Evolutionary conservation across 2,329 filamentous ascomycete species (phyloP).

Genomic region (Fusarium neocosmosporiellum): DNA sequence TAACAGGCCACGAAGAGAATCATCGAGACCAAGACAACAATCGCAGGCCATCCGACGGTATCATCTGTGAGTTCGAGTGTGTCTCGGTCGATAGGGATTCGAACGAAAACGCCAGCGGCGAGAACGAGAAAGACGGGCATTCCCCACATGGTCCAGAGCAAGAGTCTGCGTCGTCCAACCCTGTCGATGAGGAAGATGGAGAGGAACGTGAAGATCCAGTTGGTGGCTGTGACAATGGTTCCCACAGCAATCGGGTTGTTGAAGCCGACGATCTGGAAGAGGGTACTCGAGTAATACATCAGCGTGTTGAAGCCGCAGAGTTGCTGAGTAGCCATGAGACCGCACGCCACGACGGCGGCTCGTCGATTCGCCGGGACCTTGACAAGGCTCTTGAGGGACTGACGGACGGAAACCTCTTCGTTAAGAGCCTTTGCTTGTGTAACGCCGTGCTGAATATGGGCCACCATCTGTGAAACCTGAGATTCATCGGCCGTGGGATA

Average conservation of each 20-base stretch:
- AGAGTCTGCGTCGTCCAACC: constrained; percentile 21
- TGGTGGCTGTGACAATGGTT: constrained; percentile 43
- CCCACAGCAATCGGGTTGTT: constrained; percentile 56
- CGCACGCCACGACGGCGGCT: constrained; percentile 55
- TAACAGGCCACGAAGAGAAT: constrained; percentile 41
- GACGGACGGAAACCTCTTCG: constrained; percentile 29
- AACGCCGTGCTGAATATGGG: constrained; percentile 21
- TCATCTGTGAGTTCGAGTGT: constrained; percentile 21
- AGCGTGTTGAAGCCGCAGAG: constrained; percentile 39
- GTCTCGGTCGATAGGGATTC: constrained; percentile 23
- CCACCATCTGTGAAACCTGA: constrained; percentile 45
- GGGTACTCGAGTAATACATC: constrained; percentile 38
- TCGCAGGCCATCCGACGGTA: constrained; percentile 24
- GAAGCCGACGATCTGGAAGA: constrained; percentile 39
- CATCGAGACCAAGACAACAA: constrained; percentile 27
- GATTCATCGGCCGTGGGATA: constrained; percentile 30
- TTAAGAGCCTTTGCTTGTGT: constrained; percentile 26
- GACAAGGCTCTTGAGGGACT: not conserved
- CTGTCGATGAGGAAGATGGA: constrained; percentile 33
- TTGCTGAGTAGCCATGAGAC: constrained; percentile 55
- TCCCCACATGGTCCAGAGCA: constrained; percentile 35
- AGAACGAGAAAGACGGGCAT: constrained; percentile 29
- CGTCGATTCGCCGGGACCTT: constrained; percentile 46
- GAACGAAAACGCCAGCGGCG: constrained; percentile 21
- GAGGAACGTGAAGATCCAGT: constrained; percentile 32